These are phyloP conservation scores for Brettanomyces custersianus DNA, from an alignment of 805 yeast genomes.

Conservation along the genomic window DNA sequence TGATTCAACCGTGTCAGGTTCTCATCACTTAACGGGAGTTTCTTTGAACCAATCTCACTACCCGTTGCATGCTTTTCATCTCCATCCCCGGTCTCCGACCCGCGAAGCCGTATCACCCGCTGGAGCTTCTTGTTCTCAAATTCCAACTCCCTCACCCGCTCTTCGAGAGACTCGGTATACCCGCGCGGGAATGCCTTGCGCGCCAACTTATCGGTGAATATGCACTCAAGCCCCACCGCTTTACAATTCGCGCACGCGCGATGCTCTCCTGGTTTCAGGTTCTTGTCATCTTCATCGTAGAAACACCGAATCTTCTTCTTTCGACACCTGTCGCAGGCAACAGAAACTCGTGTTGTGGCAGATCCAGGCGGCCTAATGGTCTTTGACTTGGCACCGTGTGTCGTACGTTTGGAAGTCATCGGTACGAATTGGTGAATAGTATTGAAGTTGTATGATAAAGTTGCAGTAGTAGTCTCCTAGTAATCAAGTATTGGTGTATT, in stretches of 20 bases:
- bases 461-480: too few species aligned
- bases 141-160: constrained; percentile 78
- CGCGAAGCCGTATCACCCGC: constrained; percentile 50
- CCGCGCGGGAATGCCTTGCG: constrained; percentile 88
- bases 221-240: constrained; percentile 79
- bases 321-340: constrained; percentile 87
- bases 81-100: background rate
- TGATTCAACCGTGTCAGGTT: background rate
- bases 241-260: constrained; percentile 75
- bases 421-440: too few species aligned
- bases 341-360: constrained; percentile 64
- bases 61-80: background rate
- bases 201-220: constrained; percentile 77
- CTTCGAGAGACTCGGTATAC: constrained; percentile 84
- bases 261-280: constrained; percentile 34
- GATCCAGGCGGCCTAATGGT: constrained; percentile 65
- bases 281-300: constrained; percentile 21
- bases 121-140: constrained; percentile 65
- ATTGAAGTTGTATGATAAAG: too few species aligned
- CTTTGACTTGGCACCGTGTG: constrained; percentile 31
- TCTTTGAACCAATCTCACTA: background rate
- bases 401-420: too few species aligned
- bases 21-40: background rate
- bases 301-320: constrained; percentile 66
- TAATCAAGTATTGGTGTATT: too few species aligned